phyloP scores from a whole-genome alignment of 2,329 filamentous ascomycete genomes.

The Stylonectria norvegica region DNA sequence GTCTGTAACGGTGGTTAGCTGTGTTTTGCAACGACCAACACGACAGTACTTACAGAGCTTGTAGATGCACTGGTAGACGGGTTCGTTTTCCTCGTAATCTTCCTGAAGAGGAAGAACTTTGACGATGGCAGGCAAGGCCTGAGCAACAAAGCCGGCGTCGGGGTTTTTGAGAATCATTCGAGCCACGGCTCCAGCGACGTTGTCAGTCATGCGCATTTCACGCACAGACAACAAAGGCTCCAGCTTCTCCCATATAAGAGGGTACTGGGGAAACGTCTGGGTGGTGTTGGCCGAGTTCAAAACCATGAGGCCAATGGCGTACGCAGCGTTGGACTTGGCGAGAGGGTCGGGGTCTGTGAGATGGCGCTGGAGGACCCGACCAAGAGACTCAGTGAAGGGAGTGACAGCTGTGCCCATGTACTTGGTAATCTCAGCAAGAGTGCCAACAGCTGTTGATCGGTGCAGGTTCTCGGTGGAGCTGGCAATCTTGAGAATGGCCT shows the following conservation, averaged over 20 bases:
- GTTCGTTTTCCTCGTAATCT: conserved; percentile 95
- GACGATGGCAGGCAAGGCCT: conserved; percentile 79
- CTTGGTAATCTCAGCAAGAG: conserved; percentile 85
- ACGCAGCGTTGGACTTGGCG: conserved; percentile 93
- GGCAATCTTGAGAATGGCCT: conserved; percentile 82
- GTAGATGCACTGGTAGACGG: conserved; percentile 86
- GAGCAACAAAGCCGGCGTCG: conserved; percentile 73
- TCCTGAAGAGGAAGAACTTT: conserved; percentile 81
- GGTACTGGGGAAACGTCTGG: conserved; percentile 72
- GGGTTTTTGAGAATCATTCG: conserved; percentile 90
- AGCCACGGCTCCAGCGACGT: conserved; percentile 85
- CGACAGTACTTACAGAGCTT: conserved; percentile 65
- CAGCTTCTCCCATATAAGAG: conserved; percentile 76
- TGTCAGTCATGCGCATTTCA: conserved; percentile 82
- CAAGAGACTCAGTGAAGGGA: conserved; percentile 71
- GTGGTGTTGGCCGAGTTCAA: conserved; percentile 70
- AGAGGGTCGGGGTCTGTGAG: conserved; percentile 86
- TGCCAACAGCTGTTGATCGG: conserved; percentile 84
- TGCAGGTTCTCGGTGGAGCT: conserved; percentile 83
- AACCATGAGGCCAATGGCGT: conserved; percentile 81
- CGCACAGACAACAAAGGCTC: conserved; percentile 78
- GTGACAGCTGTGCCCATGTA: conserved; percentile 81
- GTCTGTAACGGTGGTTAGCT: conserved; percentile 40
- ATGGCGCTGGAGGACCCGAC: conserved; percentile 80
- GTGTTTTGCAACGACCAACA: neutral